Evolutionary conservation across 2,329 filamentous ascomycete species (phyloP), one percentile per base, ranked within the genome.

Genomic region (Clonostachys rosea): DNA sequence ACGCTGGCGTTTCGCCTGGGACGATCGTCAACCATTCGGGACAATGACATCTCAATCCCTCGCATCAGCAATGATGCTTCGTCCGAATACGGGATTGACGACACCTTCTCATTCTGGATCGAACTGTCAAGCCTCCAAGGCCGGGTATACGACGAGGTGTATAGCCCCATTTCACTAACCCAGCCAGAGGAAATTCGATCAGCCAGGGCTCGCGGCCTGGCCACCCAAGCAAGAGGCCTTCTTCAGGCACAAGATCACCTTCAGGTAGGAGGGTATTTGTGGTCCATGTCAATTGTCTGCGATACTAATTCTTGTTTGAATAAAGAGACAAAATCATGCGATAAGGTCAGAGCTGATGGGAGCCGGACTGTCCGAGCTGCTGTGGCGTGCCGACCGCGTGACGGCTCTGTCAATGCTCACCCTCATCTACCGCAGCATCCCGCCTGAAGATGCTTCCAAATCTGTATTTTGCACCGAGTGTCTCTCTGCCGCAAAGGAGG

Each of bases 1-100:
- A 48, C 47, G 1, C 47, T 61, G 3, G 52, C 56, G 0, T 47
- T 62, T 10, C 54, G 57, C 9, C 47, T 62, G 5, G 57, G 56
- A 0, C 53, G 57, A 1, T 51, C 58, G 2, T 58, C 56, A 0
- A 56, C 51, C 1, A 54, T 62, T 8, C 53, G 58, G 11, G 59
- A 61, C 9, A 47, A 45, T 16, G 56, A 61, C 20, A 52, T 61
- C 17, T 58, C 58, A 0, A 30, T 59, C 9, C 36, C 36, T 11
- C 14, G 17, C 7, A n/a, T 18, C 36, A 39, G 36, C 36, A 30
- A 30, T 10, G 24, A 30, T 30, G 24, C 24, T 30, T 30, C 24
- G 8, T 30, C 24, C 24, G 24, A 30, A 30, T 30, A 30, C 3
- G 24, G 24, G 10, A 30, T 30, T 8, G 24, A 30, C 24, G 24